These are phyloP conservation scores for Hymenoscyphus occultus DNA, from an alignment of 2,329 filamentous ascomycete genomes.

Conservation along the genomic window DNA sequence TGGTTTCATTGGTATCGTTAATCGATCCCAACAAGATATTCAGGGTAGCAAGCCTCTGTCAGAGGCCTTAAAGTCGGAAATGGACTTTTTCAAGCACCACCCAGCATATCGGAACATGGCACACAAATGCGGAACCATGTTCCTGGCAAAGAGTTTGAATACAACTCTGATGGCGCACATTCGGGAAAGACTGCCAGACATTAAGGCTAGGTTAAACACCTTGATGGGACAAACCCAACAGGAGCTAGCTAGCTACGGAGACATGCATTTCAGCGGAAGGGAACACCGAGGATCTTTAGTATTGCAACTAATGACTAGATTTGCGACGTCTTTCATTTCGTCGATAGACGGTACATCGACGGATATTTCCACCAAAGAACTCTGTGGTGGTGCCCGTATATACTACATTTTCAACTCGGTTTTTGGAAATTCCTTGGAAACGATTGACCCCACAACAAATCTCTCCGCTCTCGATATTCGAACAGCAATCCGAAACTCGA, in stretches of 20 bases:
- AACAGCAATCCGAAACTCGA: conserved; percentile 97
- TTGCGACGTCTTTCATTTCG: conserved; percentile 95
- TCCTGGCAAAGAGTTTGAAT: conserved; percentile 90
- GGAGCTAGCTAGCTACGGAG: conserved; percentile 94
- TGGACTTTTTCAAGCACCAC: conserved; percentile 95
- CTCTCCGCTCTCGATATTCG: conserved; percentile 92
- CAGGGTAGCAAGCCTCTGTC: conserved; percentile 92
- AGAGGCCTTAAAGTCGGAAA: conserved; percentile 83
- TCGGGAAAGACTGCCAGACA: conserved; percentile 90
- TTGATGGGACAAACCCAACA: conserved; percentile 99
- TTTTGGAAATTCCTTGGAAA: conserved; percentile 93
- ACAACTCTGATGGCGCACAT: conserved; percentile 95
- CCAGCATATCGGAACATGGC: conserved; percentile 97
- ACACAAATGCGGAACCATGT: conserved; percentile 87
- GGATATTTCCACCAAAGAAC: conserved; percentile 91
- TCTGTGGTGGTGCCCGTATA: conserved; percentile 37
- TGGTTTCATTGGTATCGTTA: conserved; percentile 97
- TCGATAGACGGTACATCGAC: conserved; percentile 98
- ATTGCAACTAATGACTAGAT: conserved; percentile 95
- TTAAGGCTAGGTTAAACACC: conserved; percentile 96
- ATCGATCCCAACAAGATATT: conserved; percentile 97
- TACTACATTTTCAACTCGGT: conserved; percentile 39
- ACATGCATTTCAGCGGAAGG: conserved; percentile 96
- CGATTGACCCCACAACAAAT: conserved; percentile 94
- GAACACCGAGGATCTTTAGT: conserved; percentile 95